These are phyloP conservation scores for Clarireedia homoeocarpa DNA, from an alignment of 2,329 filamentous ascomycete genomes.

Conservation along the genomic window DNA sequence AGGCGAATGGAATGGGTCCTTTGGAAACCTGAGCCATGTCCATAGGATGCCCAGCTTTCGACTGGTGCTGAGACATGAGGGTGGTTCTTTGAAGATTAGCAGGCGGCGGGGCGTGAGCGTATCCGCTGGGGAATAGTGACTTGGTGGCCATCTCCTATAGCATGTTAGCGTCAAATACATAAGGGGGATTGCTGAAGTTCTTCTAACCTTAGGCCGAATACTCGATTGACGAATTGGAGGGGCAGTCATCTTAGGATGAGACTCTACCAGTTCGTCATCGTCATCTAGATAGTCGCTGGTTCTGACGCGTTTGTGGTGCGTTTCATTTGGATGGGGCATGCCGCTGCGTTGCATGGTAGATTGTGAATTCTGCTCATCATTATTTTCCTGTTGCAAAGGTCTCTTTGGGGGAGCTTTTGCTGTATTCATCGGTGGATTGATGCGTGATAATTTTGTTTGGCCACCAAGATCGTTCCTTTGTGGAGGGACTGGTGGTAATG, in stretches of 20 bases:
- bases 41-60: conserved; percentile 59
- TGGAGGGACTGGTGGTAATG: conserved; percentile 23
- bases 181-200: conserved; percentile 26
- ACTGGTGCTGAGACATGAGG: conserved; percentile 59
- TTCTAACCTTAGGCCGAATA: conserved; percentile 37
- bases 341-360: conserved; percentile 46
- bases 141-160: conserved; percentile 53
- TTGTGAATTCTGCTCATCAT: conserved; percentile 40
- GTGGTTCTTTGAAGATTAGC: conserved; percentile 43
- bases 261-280: conserved; percentile 55
- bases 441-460: conserved; percentile 38
- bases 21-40: conserved; percentile 86
- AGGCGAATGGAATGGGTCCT: conserved; percentile 82
- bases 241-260: conserved; percentile 63
- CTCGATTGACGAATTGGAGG: conserved; percentile 79
- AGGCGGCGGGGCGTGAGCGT: conserved; percentile 48
- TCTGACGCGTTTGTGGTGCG: conserved; percentile 62
- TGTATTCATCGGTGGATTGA: conserved; percentile 51
- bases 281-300: conserved; percentile 62
- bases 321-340: conserved; percentile 58
- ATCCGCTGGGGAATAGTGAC: conserved; percentile 52
- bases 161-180: conserved; percentile 29
- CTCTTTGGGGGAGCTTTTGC: conserved; percentile 71
- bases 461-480: conserved; percentile 20
- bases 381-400: conserved; percentile 56